A percentile compares a stretch with the other conserved stretches of the same genome.
These are phyloP conservation scores for Stagonosporopsis rhizophila DNA, from an alignment of 2,329 filamentous ascomycete genomes.

Conservation along the genomic window DNA sequence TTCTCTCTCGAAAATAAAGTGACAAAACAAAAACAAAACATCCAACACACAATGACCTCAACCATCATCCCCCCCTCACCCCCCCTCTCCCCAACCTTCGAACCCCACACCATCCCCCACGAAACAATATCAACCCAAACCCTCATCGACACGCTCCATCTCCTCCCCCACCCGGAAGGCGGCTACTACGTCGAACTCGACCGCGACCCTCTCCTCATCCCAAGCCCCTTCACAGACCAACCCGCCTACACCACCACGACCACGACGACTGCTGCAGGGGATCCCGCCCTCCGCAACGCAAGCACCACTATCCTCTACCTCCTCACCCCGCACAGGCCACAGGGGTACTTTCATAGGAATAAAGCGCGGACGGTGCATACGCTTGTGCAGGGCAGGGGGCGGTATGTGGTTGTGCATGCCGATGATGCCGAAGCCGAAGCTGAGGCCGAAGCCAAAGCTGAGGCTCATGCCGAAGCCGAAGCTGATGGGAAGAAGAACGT, in stretches of 20 bases:
- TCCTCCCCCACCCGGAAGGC: slow-evolving; percentile 57
- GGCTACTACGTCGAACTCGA: slow-evolving; percentile 61
- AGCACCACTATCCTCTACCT: slow-evolving; percentile 71
- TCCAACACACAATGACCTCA: neutral
- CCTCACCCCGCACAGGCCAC: slow-evolving; percentile 62
- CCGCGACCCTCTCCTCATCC: slow-evolving; percentile 54
- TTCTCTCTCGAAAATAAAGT: too few species aligned
- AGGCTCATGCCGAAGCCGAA: neutral
- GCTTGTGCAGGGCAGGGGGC: slow-evolving; percentile 67
- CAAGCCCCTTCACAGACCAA: slow-evolving; percentile 59
- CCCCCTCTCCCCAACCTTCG: slow-evolving; percentile 7
- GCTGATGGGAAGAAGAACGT: too few species aligned
- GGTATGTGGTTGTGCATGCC: slow-evolving; percentile 70
- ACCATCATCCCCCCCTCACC: neutral
- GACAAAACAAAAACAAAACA: neutral
- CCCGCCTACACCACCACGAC: slow-evolving; percentile 13
- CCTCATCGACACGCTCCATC: slow-evolving; percentile 45
- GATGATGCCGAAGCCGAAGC: too few species aligned
- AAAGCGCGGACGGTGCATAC: slow-evolving; percentile 69
- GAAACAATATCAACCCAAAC: slow-evolving; percentile 23
- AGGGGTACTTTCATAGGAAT: slow-evolving; percentile 70
- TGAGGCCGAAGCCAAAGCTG: too few species aligned
- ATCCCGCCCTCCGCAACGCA: slow-evolving; percentile 47
- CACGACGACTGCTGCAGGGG: neutral
- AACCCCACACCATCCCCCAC: neutral